phyloP scores from a whole-genome alignment of 2,329 filamentous ascomycete genomes.

The Dactylellina sp. region DNA sequence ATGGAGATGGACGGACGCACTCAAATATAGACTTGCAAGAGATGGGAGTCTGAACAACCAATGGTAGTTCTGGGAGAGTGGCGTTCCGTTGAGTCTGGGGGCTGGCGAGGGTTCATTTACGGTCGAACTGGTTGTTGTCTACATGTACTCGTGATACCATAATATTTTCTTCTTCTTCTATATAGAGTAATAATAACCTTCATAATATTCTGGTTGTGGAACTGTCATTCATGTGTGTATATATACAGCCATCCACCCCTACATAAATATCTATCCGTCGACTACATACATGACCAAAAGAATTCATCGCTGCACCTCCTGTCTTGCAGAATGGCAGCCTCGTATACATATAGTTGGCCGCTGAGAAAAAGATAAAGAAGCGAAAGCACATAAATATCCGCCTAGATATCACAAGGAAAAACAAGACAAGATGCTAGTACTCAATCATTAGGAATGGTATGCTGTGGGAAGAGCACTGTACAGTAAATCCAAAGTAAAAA shows the following conservation, averaged over 20 bases:
- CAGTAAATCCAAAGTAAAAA: conserved; percentile 16
- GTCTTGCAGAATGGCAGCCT: conserved; percentile 1
- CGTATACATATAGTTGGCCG: neutral
- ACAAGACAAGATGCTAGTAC: conserved; percentile 13
- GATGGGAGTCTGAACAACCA: too few species aligned
- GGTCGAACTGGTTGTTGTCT: conserved; percentile 50
- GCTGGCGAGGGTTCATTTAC: conserved; percentile 2
- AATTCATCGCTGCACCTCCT: conserved; percentile 8
- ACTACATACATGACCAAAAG: conserved; percentile 26
- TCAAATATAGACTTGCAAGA: neutral
- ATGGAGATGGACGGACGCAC: too few species aligned
- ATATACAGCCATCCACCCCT: conserved; percentile 19
- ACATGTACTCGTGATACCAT: conserved; percentile 2
- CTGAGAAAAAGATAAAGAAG: neutral
- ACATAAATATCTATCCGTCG: neutral
- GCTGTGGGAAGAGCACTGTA: conserved; percentile 15
- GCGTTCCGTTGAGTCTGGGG: neutral
- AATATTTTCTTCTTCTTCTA: too few species aligned
- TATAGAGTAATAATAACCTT: too few species aligned
- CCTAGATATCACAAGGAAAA: neutral
- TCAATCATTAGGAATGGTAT: conserved; percentile 34
- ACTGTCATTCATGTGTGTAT: conserved; percentile 6
- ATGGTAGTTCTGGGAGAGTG: too few species aligned
- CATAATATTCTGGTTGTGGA: too few species aligned
- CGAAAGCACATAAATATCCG: neutral